Evolutionary conservation across 2,329 filamentous ascomycete species (phyloP).

Genomic region (Arachnomyces sp.): DNA sequence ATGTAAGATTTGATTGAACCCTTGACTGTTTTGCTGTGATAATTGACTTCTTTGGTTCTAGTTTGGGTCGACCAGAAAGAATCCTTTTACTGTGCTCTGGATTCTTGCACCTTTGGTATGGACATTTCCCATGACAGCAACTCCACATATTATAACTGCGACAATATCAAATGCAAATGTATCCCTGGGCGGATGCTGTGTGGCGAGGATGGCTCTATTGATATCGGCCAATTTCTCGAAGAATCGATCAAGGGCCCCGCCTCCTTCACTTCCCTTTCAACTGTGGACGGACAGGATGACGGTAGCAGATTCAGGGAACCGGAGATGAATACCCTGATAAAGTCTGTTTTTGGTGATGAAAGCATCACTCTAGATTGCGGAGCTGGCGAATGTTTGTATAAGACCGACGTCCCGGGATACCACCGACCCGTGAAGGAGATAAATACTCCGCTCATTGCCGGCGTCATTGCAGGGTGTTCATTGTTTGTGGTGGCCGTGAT

Average conservation of each 20-base stretch:
- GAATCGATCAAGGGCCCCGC: slow-evolving; percentile 81
- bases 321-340: slow-evolving; percentile 84
- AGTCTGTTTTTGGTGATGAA: slow-evolving; percentile 78
- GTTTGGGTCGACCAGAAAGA: slow-evolving; percentile 93
- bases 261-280: slow-evolving; percentile 63
- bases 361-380: slow-evolving; percentile 78
- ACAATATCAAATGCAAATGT: slow-evolving; percentile 78
- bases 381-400: slow-evolving; percentile 86
- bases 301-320: slow-evolving; percentile 86
- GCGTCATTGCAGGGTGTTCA: slow-evolving; percentile 77
- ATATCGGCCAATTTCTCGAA: slow-evolving; percentile 81
- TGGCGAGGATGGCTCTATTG: slow-evolving; percentile 81
- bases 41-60: slow-evolving; percentile 32
- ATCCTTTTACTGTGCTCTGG: slow-evolving; percentile 91
- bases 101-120: slow-evolving; percentile 67
- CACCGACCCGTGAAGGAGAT: slow-evolving; percentile 83
- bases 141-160: slow-evolving; percentile 75
- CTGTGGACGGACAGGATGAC: slow-evolving; percentile 50
- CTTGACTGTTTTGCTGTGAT: background rate
- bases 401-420: slow-evolving; percentile 89
- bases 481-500: slow-evolving; percentile 86
- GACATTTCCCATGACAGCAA: slow-evolving; percentile 65
- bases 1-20: slow-evolving; percentile 53
- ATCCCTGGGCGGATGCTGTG: slow-evolving; percentile 90
- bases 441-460: slow-evolving; percentile 92